Evolutionary conservation across 306 rosid genomes (phyloP), one percentile per base, ranked within the genome.

Genomic region (Aeschynomene evenia): DNA sequence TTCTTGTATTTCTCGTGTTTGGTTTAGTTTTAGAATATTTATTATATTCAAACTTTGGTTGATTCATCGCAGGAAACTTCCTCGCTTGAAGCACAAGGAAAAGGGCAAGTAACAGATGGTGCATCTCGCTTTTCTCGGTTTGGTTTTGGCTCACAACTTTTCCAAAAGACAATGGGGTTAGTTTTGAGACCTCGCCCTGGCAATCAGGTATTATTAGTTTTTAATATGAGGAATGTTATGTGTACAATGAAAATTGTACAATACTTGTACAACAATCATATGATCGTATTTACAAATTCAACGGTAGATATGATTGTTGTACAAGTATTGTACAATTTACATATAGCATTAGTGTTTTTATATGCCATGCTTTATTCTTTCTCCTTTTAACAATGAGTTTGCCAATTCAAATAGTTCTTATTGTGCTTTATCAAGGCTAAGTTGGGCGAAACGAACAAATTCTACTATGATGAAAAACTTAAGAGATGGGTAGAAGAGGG

Each of bases 401-500:
- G 45, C 72, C 68, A 66, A 36, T 56, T 60, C 18, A 22, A 78
- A 54, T 63, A 62, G 71, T 64, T 65, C 31, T 36, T 68, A 33
- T 65, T 68, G 23, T 83, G 68, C 67, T 54, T 54, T 68, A 58
- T 77, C 64, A 62, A 92, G 98, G 98, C 98, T 63, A 92, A 92
- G 64, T 83, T 92, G 83, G 98, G 98, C 29, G 96, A 89, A 31
- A 81, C 54, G 67, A 92, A 92, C 60, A 92, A 92, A 77, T 92
- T 92, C 79, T 92, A 89, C 78, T 92, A 92, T 73, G 96, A 92
- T 53, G 92, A 92, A 70, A 87, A 92, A 67, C 83, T 87, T 76
- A 92, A 89, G 85, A 85, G 96, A 78, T 89, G 98, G 98, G 92
- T 92, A 11, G 96, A 89, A 74, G 89, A 89, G 80, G 98, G 98